Base-by-base conservation (phyloP, 768 basidiomycete genomes). In the Rhodotorula toruloides region DNA sequence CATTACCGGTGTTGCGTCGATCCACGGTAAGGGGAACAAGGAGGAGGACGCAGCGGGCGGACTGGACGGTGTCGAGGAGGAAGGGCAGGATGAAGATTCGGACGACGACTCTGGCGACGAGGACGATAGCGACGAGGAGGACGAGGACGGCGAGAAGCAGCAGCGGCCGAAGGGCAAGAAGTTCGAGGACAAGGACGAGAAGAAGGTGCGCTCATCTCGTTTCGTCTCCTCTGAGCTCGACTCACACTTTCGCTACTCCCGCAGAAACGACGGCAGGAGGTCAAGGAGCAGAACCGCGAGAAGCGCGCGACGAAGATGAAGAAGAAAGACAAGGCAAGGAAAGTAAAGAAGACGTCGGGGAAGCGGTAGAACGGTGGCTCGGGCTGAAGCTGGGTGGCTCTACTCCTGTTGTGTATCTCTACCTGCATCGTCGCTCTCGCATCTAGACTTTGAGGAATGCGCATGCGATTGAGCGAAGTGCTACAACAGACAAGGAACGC, bases 111-210 rank as follows among this genome's bases (percentile, higher is more conserved):
- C 46, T 31, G 65, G 44, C 34, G 76, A 74, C 37, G 80, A 80
- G 46, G 79, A 77, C 52, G 36, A 12, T 0, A 58, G 43, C 14
- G 43, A 22, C 1, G 86, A 86, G 27, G 47, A 46, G 42, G 59
- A 22, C 42, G 81, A 76, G 43, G 78, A 72, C 14, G 68, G 59
- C 40, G 78, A 77, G 32, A 68, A 62, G 57, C 86, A 87, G 68
- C 84, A 82, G 61, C 82, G 77, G 65, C 87, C 87, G 36, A 81
- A 89, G 71, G 93, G 96, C 3, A 93, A 96, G 79, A 84, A 68
- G 56, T 54, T 55, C 34, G 70, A 72, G 40, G 70, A 72, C 54
- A 68, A 68, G 61, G 70, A 72, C 3, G 70, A 72, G 44, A 72
- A 72, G 52, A 72, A 72, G 63, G 67, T 63, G 39, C 22, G 63